Evolutionary conservation across 179 eudicot genomes (phyloP).

Genomic region (Patellifolia procumbens): DNA sequence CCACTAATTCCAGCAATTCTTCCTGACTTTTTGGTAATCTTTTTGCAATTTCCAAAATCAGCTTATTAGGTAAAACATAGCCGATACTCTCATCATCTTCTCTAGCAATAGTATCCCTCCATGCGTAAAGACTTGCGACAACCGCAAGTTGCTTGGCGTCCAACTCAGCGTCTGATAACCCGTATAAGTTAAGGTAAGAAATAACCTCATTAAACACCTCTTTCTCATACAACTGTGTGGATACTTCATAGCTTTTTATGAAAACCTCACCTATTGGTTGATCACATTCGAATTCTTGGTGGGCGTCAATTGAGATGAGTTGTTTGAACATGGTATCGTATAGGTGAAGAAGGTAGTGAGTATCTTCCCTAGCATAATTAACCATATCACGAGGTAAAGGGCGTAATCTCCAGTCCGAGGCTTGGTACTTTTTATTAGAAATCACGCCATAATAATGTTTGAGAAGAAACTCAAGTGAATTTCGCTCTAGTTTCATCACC

Average conservation of each 20-base stretch:
- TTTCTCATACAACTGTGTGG: background rate
- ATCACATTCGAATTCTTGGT: background rate
- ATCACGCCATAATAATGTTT: background rate
- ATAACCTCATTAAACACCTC: background rate
- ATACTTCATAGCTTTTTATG: background rate
- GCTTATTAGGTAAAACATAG: constrained; percentile 5
- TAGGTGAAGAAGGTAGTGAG: background rate
- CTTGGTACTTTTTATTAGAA: constrained; percentile 7
- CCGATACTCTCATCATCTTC: constrained; percentile 8
- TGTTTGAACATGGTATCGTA: background rate
- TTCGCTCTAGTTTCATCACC: background rate
- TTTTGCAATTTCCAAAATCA: background rate
- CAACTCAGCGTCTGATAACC: background rate
- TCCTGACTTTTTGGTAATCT: background rate
- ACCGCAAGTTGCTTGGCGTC: background rate
- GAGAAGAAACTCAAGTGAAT: background rate
- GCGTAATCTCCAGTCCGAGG: constrained; percentile 9
- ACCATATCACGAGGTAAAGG: constrained; percentile 2
- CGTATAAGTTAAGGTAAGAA: background rate
- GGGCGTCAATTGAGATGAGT: no score
- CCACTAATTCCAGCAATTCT: background rate
- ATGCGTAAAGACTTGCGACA: background rate
- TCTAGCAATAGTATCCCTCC: constrained; percentile 11
- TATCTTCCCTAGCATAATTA: constrained; percentile 16
- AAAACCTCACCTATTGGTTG: background rate